Conservation (phyloP, 257 asterid genomes). For the Coffea eugenioides region DNA sequence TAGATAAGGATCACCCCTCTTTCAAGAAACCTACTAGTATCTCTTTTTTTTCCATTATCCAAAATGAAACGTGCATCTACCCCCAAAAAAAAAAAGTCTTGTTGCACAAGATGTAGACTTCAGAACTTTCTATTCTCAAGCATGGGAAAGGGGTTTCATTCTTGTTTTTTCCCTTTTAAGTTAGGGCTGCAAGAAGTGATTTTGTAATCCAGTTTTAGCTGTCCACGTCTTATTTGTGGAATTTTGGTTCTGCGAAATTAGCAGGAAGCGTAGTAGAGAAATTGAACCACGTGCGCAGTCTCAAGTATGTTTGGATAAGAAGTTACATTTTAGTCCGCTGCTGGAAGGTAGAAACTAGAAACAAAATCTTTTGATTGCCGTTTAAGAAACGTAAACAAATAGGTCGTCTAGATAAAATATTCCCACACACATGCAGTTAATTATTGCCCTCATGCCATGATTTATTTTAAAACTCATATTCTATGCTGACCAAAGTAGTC, state of each 20-base stretch:
- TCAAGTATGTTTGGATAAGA: background rate
- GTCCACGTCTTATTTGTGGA: background rate
- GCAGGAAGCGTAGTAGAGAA: background rate
- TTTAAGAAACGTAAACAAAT: background rate
- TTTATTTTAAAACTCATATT: background rate
- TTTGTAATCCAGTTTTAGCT: background rate
- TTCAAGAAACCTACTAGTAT: no score
- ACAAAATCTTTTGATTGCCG: background rate
- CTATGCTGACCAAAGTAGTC: background rate
- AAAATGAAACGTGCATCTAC: background rate
- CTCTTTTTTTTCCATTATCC: background rate
- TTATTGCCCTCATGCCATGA: background rate
- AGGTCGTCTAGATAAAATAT: background rate
- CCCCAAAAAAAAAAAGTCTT: no score
- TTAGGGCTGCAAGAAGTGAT: background rate
- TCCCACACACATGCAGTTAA: background rate
- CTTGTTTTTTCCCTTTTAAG: no score
- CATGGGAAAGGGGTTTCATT: no score
- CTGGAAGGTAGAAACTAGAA: no score
- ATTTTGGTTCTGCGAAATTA: background rate
- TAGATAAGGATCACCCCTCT: background rate
- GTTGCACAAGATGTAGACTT: background rate
- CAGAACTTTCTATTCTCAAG: no score
- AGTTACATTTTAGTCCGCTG: background rate
- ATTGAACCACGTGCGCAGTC: background rate